These are phyloP conservation scores for Hansenula lynferdii DNA, from an alignment of 1,139 yeast genomes.

Conservation along the genomic window DNA sequence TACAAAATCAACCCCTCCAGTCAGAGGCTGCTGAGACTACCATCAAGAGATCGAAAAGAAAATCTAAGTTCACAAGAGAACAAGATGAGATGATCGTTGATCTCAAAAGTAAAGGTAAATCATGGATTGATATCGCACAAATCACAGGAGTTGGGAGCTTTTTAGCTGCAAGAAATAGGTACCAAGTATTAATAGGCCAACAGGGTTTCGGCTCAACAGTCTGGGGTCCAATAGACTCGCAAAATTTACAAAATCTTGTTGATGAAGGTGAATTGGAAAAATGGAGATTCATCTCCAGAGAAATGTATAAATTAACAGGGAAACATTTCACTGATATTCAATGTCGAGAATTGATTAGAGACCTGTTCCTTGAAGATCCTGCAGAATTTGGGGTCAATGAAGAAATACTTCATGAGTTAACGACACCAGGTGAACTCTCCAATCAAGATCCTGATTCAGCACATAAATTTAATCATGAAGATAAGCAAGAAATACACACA, in stretches of 20 bases:
- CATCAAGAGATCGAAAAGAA: conserved; percentile 47
- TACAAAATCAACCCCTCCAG: conserved; percentile 9
- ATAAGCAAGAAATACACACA: too few relatives aligned
- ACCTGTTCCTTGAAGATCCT: conserved; percentile 54
- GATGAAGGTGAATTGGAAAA: conserved; percentile 73
- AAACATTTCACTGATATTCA: conserved; percentile 49
- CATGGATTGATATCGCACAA: conserved; percentile 76
- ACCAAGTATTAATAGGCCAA: conserved; percentile 79
- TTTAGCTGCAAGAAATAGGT: conserved; percentile 71
- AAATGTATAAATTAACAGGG: conserved; percentile 55
- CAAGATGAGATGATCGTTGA: conserved; percentile 65
- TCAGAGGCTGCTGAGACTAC: conserved; percentile 10
- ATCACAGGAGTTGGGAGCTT: conserved; percentile 61
- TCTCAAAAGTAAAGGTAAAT: conserved; percentile 57
- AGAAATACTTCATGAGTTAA: conserved; percentile 18
- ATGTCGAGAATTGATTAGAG: conserved; percentile 50
- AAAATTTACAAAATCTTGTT: conserved; percentile 44
- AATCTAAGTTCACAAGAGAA: conserved; percentile 60
- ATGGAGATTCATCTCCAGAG: conserved; percentile 61
- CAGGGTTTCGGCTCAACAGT: conserved; percentile 72
- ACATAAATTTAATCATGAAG: too few relatives aligned
- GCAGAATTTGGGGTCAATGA: conserved; percentile 51
- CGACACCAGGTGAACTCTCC: too few relatives aligned
- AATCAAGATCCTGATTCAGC: too few relatives aligned
- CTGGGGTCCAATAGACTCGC: conserved; percentile 58